Percentiles rank a stretch among this genome's conserved stretches.
These are phyloP conservation scores for Naganishia vaughanmartiniae DNA, from an alignment of 768 basidiomycete genomes.

Conservation along the genomic window DNA sequence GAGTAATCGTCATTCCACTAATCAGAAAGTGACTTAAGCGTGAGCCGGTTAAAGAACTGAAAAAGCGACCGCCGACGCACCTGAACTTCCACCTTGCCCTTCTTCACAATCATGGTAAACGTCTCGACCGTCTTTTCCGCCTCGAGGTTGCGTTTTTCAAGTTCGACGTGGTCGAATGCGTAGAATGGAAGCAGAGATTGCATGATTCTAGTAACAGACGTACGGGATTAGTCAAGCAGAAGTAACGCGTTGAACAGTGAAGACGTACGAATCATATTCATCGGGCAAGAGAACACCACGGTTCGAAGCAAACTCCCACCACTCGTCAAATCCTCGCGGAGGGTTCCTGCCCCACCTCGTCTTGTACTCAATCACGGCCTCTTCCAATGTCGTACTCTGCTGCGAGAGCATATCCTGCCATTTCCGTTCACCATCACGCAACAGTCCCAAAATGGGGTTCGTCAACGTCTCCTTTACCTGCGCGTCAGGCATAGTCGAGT, in stretches of 20 bases:
- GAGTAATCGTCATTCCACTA: constrained; percentile 53
- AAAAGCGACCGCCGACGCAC: background rate
- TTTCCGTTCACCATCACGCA: constrained; percentile 74
- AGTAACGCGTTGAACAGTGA: background rate
- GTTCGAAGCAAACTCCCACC: constrained; percentile 57
- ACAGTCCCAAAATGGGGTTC: constrained; percentile 78
- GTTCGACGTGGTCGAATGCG: constrained; percentile 45
- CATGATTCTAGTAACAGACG: constrained; percentile 44
- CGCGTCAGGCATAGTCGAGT: background rate
- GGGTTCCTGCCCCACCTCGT: constrained; percentile 73
- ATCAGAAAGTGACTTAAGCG: background rate
- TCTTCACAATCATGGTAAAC: constrained; percentile 51
- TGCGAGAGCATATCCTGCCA: constrained; percentile 65
- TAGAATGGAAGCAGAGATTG: constrained; percentile 49
- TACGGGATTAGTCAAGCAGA: background rate
- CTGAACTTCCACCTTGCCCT: constrained; percentile 52
- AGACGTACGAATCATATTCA: constrained; percentile 50
- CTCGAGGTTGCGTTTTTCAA: constrained; percentile 46
- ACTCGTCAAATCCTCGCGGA: constrained; percentile 84
- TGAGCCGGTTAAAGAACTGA: background rate
- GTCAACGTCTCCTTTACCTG: constrained; percentile 31
- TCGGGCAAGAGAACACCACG: constrained; percentile 50
- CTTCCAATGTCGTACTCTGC: constrained; percentile 75
- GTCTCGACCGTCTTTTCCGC: constrained; percentile 51
- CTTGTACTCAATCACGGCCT: constrained; percentile 79